Conservation (phyloP, 1,284 basidiomycete species). For the Apiotrichum porosum region DNA sequence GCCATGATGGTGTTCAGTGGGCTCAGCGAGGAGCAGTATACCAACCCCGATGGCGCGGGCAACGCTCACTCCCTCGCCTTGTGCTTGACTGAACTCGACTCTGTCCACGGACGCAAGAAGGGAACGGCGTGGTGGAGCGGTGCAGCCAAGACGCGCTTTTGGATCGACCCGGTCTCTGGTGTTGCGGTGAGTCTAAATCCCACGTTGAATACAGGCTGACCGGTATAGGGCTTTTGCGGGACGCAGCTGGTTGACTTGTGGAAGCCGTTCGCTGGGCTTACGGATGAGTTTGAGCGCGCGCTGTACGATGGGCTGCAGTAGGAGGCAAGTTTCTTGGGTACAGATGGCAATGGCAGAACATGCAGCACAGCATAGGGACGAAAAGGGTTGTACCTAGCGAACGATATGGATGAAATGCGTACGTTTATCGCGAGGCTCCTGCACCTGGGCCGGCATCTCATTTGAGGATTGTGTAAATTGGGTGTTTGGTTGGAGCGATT, state of each 20-base stretch:
- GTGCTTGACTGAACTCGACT: not conserved
- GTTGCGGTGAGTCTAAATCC: constrained; percentile 30
- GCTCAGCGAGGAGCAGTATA: not conserved
- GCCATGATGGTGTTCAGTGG: not conserved
- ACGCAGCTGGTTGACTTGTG: constrained; percentile 20
- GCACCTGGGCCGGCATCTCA: no score
- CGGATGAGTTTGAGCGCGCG: constrained; percentile 25
- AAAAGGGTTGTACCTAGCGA: no score
- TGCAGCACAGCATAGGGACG: no score
- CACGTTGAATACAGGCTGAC: not conserved
- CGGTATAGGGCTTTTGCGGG: constrained; percentile 9
- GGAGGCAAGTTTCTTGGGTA: no score
- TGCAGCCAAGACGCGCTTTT: constrained; percentile 29
- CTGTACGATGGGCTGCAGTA: constrained; percentile 28
- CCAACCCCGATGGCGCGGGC: constrained; percentile 2
- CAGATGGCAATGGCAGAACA: no score
- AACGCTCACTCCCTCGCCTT: constrained; percentile 2
- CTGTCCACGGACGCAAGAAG: constrained; percentile 4
- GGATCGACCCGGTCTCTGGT: constrained; percentile 28
- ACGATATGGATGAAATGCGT: no score
- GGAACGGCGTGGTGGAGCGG: constrained; percentile 26
- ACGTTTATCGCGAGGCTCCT: no score
- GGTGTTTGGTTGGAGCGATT: no score
- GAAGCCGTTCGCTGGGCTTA: constrained; percentile 18
- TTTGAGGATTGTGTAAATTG: no score